Conservation (phyloP, 768 basidiomycete genomes). For the Tylopilus plumbeoviolaceoides region DNA sequence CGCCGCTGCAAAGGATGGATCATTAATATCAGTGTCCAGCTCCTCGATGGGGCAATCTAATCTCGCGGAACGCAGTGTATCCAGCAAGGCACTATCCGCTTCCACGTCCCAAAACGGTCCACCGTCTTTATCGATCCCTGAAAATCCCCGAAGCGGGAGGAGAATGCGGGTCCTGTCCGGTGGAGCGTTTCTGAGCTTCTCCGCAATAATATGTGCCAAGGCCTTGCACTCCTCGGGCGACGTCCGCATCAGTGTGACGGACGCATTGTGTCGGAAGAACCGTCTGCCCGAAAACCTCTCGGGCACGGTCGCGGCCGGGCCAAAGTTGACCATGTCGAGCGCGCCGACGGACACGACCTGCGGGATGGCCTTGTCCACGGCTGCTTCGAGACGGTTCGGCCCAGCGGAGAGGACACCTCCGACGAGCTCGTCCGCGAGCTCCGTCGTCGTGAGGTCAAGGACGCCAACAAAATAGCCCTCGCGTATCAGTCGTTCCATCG, state of each 20-base stretch:
- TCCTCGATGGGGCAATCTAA: conserved; percentile 19
- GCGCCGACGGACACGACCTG: conserved; percentile 32
- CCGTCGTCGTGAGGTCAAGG: conserved; percentile 31
- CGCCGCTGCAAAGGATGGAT: conserved; percentile 19
- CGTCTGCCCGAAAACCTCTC: conserved; percentile 13
- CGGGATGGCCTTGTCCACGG: conserved; percentile 16
- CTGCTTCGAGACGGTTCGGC: conserved; percentile 26
- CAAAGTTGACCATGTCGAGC: conserved; percentile 35
- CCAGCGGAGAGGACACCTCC: conserved; percentile 29
- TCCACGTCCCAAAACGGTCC: conserved; percentile 24
- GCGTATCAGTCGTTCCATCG: conserved; percentile 28
- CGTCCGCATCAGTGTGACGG: conserved; percentile 31
- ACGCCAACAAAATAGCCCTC: conserved; percentile 25
- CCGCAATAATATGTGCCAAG: conserved; percentile 20
- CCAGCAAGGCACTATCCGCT: conserved; percentile 21
- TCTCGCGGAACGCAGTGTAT: conserved; percentile 10
- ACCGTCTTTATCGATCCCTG: conserved; percentile 20
- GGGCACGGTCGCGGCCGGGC: conserved; percentile 23
- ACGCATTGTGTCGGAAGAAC: conserved; percentile 24
- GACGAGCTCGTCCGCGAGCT: conserved; percentile 31
- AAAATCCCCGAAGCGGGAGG: conserved; percentile 24
- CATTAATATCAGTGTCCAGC: conserved; percentile 26
- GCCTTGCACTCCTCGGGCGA: conserved; percentile 20
- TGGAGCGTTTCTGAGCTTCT: conserved; percentile 17
- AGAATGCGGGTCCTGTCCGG: conserved; percentile 19